These are phyloP conservation scores for Rhodotorula sp. DNA, from an alignment of 1,284 basidiomycete genomes.

Conservation along the genomic window DNA sequence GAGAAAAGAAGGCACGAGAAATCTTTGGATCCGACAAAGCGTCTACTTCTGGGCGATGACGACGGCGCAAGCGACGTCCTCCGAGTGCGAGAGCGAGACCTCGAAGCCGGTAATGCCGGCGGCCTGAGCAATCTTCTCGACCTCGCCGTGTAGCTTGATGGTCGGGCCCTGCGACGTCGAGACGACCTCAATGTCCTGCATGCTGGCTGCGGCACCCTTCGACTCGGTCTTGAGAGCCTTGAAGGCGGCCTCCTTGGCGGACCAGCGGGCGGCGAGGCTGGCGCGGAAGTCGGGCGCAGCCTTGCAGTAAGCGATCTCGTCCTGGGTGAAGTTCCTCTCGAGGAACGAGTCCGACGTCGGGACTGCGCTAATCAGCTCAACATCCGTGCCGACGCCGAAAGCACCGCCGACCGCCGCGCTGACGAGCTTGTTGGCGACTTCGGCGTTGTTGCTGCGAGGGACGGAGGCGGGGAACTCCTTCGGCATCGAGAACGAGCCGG, in stretches of 20 bases:
- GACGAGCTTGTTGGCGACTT: slow-evolving; percentile 57
- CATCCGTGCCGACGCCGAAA: slow-evolving; percentile 45
- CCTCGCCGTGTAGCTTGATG: slow-evolving; percentile 72
- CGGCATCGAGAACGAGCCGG: slow-evolving; percentile 80
- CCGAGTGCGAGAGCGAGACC: slow-evolving; percentile 79
- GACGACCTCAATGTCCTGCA: slow-evolving; percentile 97
- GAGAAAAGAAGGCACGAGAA: background rate
- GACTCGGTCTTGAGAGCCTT: slow-evolving; percentile 90
- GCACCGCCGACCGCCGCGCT: slow-evolving; percentile 36
- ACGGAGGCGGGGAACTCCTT: slow-evolving; percentile 56
- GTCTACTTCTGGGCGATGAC: slow-evolving; percentile 12
- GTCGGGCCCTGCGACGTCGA: slow-evolving; percentile 56
- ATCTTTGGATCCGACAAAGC: no score
- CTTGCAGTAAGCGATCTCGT: slow-evolving; percentile 82
- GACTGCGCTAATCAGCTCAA: slow-evolving; percentile 85
- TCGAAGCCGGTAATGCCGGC: slow-evolving; percentile 74
- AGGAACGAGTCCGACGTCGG: slow-evolving; percentile 90
- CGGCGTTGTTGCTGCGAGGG: slow-evolving; percentile 65
- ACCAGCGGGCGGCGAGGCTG: slow-evolving; percentile 95
- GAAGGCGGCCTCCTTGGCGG: slow-evolving; percentile 83
- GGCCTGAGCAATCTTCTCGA: slow-evolving; percentile 66
- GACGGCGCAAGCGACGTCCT: slow-evolving; percentile 40
- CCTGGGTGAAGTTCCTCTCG: slow-evolving; percentile 86
- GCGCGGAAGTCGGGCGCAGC: slow-evolving; percentile 81
- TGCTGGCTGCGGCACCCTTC: slow-evolving; percentile 84